Evolutionary conservation across 768 basidiomycete genomes (phyloP), one percentile per base, ranked within the genome.

Genomic region (Rubroboletus pulcherrimus): DNA sequence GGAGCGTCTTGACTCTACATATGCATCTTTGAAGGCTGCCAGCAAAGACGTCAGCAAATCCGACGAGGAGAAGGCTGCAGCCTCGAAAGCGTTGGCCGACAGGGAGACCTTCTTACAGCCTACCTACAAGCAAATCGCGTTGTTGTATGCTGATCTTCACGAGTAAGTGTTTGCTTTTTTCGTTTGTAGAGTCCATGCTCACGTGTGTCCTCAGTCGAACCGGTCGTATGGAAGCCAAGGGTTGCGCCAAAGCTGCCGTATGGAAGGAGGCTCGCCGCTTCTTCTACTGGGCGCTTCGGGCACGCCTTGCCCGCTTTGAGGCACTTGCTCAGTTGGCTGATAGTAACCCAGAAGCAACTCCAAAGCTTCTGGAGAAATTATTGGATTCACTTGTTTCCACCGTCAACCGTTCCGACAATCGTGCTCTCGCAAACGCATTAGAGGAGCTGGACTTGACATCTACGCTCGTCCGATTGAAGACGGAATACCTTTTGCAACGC

Each of bases 211-310:
- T 54, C 66, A 96, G 94, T 73, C 92, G 95, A 46, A 81, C 84
- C 43, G 94, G 94, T 46, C 92, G 95, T 45, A 96, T 97, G 94
- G 92, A 97, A 74, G 95, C 95, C 29, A 98, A 98, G 75, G 93
- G 92, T 17, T 95, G 95, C 61, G 95, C 95, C 8, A 88, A 87
- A 58, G 79, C 91, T 19, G 78, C 84, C 30, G 81, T 86, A 44
- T 98, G 95, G 95, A 92, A 90, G 72, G 81, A 90, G 50, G 85
- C 94, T 53, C 86, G 93, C 56, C 83, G 93, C 57, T 81, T 86
- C 67, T 95, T 98, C 81, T 96, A 96, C 75, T 97, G 93, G 94
- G 84, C 90, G 41, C 80, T 92, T 31, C 88, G 95, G 42, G 87
- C 87, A n/a, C 86, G 87, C 50, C 73, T 91, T 33, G 87, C 88